Conservation (phyloP, 2,329 filamentous ascomycete species). For the Cercospora brassicicola region DNA sequence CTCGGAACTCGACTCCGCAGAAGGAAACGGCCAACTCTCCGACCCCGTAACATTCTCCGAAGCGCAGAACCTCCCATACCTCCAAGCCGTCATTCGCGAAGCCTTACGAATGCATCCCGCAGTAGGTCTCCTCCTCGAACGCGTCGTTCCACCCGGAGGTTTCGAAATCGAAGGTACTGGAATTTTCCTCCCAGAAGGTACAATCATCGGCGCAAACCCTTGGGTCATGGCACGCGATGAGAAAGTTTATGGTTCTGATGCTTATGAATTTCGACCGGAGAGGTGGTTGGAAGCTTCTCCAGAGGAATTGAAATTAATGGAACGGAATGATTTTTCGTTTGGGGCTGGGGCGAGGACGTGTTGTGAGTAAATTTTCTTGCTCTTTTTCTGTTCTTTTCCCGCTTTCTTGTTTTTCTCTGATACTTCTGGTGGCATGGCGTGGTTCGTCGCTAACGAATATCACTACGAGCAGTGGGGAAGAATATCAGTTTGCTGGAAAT, state of each 20-base stretch:
- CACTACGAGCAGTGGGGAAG: constrained; percentile 7
- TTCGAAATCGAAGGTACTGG: constrained; percentile 37
- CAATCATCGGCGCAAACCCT: constrained; percentile 37
- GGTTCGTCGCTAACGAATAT: not conserved
- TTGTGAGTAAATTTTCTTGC: not conserved
- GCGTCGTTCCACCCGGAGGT: constrained; percentile 43
- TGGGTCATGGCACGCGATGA: constrained; percentile 39
- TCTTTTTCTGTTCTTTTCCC: not conserved
- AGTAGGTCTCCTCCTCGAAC: constrained; percentile 43
- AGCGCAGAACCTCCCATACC: constrained; percentile 43
- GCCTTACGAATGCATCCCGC: constrained; percentile 48
- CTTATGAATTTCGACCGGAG: constrained; percentile 40
- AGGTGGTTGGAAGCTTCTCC: constrained; percentile 45
- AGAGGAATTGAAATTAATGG: constrained; percentile 46
- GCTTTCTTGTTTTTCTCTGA: not conserved
- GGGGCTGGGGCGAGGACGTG: constrained; percentile 23
- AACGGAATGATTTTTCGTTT: constrained; percentile 37
- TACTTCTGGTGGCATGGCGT: not conserved
- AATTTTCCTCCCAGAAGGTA: constrained; percentile 37
- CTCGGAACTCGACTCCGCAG: constrained; percentile 39
- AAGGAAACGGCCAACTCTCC: constrained; percentile 31
- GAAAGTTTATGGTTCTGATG: constrained; percentile 36
- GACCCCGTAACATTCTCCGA: constrained; percentile 36
- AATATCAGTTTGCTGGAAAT: constrained; percentile 36
- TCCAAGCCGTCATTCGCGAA: constrained; percentile 49